Percentiles rank a stretch among this genome's conserved stretches.
Evolutionary conservation across 345 rosid genomes (phyloP).

Genomic region (Melaleuca quinquenervia): DNA sequence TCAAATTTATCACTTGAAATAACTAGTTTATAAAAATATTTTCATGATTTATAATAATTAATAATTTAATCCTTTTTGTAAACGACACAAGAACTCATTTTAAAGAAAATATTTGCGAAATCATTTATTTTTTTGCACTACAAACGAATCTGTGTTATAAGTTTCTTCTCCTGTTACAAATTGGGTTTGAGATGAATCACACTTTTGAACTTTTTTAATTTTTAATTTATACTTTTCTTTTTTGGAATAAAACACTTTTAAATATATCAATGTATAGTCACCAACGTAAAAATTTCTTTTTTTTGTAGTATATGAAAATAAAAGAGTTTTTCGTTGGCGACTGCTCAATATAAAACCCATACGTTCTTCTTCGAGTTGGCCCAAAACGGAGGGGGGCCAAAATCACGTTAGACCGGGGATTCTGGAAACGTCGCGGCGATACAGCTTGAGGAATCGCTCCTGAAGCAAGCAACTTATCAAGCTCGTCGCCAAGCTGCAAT

Average conservation of each 20-base stretch:
- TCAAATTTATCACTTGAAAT: no score
- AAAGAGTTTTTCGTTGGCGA: background rate
- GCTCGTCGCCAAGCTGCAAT: background rate
- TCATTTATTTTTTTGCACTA: no score
- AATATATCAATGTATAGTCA: background rate
- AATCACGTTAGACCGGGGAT: background rate
- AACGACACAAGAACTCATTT: no score
- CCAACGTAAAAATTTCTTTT: background rate
- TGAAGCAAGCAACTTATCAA: background rate
- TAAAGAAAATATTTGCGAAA: no score
- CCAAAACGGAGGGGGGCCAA: background rate
- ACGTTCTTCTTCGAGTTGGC: background rate
- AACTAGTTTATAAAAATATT: no score
- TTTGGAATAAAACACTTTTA: background rate
- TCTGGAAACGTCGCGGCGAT: background rate
- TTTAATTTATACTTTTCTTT: background rate
- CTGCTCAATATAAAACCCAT: background rate
- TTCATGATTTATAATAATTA: no score
- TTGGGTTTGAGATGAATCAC: background rate
- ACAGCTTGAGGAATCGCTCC: background rate
- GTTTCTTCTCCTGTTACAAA: rapidly evolving
- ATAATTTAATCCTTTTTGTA: no score
- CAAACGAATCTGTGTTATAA: background rate
- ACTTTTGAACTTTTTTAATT: background rate
- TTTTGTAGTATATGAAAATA: background rate